These are phyloP conservation scores for Pseudogymnoascus verrucosus DNA, from an alignment of 2,329 filamentous ascomycete species.

Conservation along the genomic window DNA sequence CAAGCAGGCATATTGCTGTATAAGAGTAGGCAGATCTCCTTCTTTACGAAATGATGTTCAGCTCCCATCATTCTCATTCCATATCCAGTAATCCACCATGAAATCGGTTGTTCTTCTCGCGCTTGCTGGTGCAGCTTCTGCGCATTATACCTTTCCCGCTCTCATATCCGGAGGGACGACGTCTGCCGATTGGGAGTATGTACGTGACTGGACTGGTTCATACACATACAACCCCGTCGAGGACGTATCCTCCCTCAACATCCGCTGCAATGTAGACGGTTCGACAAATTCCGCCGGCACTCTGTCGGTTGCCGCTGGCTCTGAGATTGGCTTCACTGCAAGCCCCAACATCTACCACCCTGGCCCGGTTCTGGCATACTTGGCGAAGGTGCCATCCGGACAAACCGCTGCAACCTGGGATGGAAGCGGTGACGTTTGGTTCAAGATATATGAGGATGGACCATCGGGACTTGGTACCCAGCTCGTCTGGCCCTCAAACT, in stretches of 20 bases:
- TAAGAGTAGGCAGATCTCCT: not conserved
- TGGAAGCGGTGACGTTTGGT: slow-evolving; percentile 19
- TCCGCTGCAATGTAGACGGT: slow-evolving; percentile 33
- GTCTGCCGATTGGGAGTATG: slow-evolving; percentile 19
- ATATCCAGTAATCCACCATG: not conserved
- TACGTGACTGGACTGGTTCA: slow-evolving; percentile 23
- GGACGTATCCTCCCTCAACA: slow-evolving; percentile 30
- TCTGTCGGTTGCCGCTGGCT: slow-evolving; percentile 21
- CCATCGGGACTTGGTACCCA: slow-evolving; percentile 16
- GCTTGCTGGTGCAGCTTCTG: slow-evolving; percentile 16
- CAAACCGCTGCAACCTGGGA: not conserved
- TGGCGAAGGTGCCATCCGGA: not conserved
- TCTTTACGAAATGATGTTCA: not conserved
- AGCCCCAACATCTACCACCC: slow-evolving; percentile 24
- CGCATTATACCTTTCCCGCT: slow-evolving; percentile 20
- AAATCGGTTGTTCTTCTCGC: slow-evolving; percentile 14
- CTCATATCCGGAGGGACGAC: slow-evolving; percentile 15
- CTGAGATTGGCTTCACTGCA: slow-evolving; percentile 18
- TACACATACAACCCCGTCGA: slow-evolving; percentile 21
- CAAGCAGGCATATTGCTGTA: not conserved
- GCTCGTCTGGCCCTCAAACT: slow-evolving; percentile 21
- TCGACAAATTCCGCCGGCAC: slow-evolving; percentile 16
- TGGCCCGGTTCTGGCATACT: slow-evolving; percentile 21
- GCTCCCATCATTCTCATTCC: not conserved
- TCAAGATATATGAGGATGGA: slow-evolving; percentile 23